These are phyloP conservation scores for Helminthosporium solani DNA, from an alignment of 2,329 filamentous ascomycete species.

Conservation along the genomic window DNA sequence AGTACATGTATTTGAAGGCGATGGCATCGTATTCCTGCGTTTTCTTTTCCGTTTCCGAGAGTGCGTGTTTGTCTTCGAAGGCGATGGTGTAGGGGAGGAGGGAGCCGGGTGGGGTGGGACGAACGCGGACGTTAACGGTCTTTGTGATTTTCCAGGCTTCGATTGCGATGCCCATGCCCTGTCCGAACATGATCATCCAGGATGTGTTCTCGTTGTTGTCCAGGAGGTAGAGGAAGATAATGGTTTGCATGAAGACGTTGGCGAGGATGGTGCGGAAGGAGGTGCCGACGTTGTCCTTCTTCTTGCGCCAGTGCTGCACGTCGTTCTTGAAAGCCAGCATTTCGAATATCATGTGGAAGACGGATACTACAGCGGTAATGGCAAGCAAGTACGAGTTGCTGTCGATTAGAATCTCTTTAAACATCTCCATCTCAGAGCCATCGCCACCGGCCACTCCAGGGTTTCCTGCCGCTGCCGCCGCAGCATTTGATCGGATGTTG, in stretches of 20 bases:
- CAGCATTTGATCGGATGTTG: constrained; percentile 79
- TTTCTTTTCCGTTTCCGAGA: constrained; percentile 93
- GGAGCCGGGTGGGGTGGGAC: constrained; percentile 66
- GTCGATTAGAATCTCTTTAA: constrained; percentile 93
- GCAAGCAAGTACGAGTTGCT: constrained; percentile 89
- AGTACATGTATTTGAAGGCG: constrained; percentile 96
- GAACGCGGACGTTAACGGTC: constrained; percentile 82
- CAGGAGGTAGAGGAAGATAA: constrained; percentile 95
- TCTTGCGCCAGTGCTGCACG: constrained; percentile 96
- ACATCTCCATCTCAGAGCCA: constrained; percentile 91
- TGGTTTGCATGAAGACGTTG: constrained; percentile 94
- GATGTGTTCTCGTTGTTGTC: constrained; percentile 98
- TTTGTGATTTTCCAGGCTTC: constrained; percentile 97
- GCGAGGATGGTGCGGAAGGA: constrained; percentile 93
- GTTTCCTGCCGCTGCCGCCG: constrained; percentile 71
- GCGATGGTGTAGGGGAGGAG: constrained; percentile 75
- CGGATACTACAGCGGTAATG: constrained; percentile 78
- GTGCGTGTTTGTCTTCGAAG: constrained; percentile 96
- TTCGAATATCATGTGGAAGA: constrained; percentile 93
- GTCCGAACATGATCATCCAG: constrained; percentile 97
- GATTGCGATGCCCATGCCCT: constrained; percentile 78
- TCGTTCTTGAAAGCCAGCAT: constrained; percentile 96
- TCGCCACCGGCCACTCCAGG: constrained; percentile 76
- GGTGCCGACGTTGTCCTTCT: constrained; percentile 98
- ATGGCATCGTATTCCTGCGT: constrained; percentile 98